Base-by-base conservation (phyloP, 495 filamentous ascomycete species). In the Pyrenopolyporus hunteri region DNA sequence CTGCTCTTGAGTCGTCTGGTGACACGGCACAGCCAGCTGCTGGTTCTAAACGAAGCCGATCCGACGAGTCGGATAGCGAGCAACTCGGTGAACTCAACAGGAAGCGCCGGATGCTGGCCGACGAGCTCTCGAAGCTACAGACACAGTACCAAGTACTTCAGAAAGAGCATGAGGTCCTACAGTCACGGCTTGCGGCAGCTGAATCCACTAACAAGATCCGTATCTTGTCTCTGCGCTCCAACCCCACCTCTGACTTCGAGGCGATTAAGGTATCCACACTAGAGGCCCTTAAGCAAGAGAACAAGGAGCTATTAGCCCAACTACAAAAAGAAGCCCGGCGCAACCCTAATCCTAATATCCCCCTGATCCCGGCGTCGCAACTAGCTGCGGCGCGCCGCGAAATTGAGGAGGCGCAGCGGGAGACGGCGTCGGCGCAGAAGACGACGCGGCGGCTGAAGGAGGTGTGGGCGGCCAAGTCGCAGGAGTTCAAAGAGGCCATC, bases 401-500 rank as follows among this genome's bases (percentile, higher is more conserved):
- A 45, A 81, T 96, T 42, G 79, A 82, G 44, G 89, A 89, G 2
- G 84, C 90, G 64, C 77, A 89, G 52, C 76, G 80, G n/a, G 78
- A 82, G 8, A 83, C 96, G n/a, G 88, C 88, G 10, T 88, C 90
- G 6, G 87, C 88, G 57, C 90, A 95, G 62, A 98, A 97, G 74
- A 85, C 86, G 37, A 89, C 89, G 64, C 82, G 85, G 11, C 87
- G 94, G 9, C 84, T 97, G 32, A 93, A 92, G 59, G 87, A 96
- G 63, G 93, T 97, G 56, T 99, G 90, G 87, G 81, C 83, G 2
- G 82, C 88, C 55, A 98, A 97, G 71, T 88, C 88, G 9, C 84
- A 86, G 60, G 94, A 98, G 74, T 97, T 98, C 80, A 88, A 94
- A 9, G 91, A 98, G 74, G 90, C 92, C 2, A 91, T 98, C 29